Base-by-base conservation (phyloP, 2,329 filamentous ascomycete species). In the Pseudogymnoascus sp. region DNA sequence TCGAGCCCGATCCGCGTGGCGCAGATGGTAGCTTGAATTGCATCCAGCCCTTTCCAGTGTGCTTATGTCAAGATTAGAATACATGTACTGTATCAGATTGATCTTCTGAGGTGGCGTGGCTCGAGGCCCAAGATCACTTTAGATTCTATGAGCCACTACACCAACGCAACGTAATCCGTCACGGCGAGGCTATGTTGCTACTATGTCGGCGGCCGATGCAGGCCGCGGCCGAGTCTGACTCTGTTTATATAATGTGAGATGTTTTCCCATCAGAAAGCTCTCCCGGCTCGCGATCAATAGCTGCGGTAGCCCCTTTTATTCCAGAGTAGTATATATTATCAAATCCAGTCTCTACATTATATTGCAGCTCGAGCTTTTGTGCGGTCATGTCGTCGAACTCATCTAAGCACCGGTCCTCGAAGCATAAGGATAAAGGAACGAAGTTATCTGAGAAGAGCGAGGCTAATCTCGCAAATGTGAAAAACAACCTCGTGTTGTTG, bases 61-160 rank as follows among this genome's bases (percentile, higher is more conserved):
- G 43, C 43, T 54, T 54, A 54, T 54, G 43, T 47, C 43, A 54
- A 54, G 43, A n/a, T 54, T 54, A 54, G 8, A 54, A 54, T 32
- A 54, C n/a, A 18, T 54, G 25, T 25, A 9, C 39, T 6, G 12
- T 32, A 54, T 54, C 43, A 54, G 25, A 32, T 54, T 54, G n/a
- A n/a, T 54, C 11, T 32, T 32, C n/a, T 54, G n/a, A 16, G 14
- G 43, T 32, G 25, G 25, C 28, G 28, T 54, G 25, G 25, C 3
- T 32, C 11, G 25, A n/a, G 43, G 16, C 4, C n/a, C 28, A 18
- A 18, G 25, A 32, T 6, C 25, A 8, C n/a, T 54, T 32, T 54
- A 9, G 25, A 32, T 54, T 54, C 43, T 6, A 54, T 32, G 43
- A 6, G 43, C 16, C 6, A 16, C 43, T 30, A 50, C 16, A 16